Conservation (phyloP, 2,329 filamentous ascomycete genomes). For the Aspergillus brasiliensis region DNA sequence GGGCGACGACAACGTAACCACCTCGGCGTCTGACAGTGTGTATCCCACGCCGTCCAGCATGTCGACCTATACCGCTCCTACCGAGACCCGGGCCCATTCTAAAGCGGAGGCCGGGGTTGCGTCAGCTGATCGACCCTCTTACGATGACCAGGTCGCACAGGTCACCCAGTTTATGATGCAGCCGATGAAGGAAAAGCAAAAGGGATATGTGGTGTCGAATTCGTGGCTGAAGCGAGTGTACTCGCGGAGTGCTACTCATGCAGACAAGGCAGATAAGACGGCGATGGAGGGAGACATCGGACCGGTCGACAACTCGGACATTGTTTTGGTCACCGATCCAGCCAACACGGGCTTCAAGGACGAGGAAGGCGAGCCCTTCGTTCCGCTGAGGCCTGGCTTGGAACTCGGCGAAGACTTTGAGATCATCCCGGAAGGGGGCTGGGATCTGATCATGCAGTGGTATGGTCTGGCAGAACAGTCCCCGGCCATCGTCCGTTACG, state of each 20-base stretch:
- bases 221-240: constrained; percentile 77
- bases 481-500: constrained; percentile 71
- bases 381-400: constrained; percentile 71
- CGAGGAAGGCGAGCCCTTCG: constrained; percentile 58
- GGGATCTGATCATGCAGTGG: constrained; percentile 78
- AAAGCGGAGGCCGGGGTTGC: constrained; percentile 23
- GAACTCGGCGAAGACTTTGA: constrained; percentile 70
- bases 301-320: constrained; percentile 83
- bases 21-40: constrained; percentile 35
- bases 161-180: constrained; percentile 63
- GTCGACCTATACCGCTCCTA: constrained; percentile 37
- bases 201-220: constrained; percentile 75
- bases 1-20: constrained; percentile 26
- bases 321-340: constrained; percentile 63
- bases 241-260: constrained; percentile 62
- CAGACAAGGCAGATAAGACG: constrained; percentile 60
- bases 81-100: constrained; percentile 31
- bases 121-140: constrained; percentile 43
- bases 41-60: constrained; percentile 44
- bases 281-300: constrained; percentile 67
- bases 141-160: constrained; percentile 72
- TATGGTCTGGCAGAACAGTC: constrained; percentile 74
- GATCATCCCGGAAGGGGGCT: constrained; percentile 75
- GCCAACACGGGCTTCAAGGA: constrained; percentile 44
- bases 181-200: constrained; percentile 68